Percentiles rank a stretch among this genome's conserved stretches.
phyloP scores from a whole-genome alignment of 345 rosid species.

The Citrus unshiu region DNA sequence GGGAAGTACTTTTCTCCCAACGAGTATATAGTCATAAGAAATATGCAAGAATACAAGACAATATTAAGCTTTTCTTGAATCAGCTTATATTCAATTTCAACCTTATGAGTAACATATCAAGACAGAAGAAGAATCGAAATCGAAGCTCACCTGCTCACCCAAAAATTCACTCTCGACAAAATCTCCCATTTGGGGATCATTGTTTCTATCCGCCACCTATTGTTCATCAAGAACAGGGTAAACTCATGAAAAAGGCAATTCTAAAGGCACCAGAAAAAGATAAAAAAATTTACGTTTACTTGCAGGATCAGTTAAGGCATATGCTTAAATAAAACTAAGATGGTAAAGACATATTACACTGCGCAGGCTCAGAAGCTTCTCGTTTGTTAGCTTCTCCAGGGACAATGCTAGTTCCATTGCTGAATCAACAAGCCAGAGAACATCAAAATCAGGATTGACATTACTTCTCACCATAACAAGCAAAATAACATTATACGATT shows the following conservation, averaged over 20 bases:
- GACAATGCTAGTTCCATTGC: slow-evolving; percentile 69
- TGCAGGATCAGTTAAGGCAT: neutral
- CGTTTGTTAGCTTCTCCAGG: slow-evolving; percentile 58
- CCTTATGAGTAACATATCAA: neutral
- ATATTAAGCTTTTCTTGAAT: neutral
- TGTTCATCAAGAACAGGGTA: neutral
- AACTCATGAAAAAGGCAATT: neutral
- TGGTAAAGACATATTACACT: slow-evolving; percentile 27
- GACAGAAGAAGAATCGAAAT: neutral
- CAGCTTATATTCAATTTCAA: neutral
- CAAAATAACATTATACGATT: neutral
- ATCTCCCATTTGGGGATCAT: slow-evolving; percentile 46
- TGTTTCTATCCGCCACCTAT: slow-evolving; percentile 46
- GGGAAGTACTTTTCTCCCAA: neutral
- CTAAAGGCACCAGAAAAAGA: neutral
- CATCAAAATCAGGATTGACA: neutral
- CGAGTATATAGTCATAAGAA: neutral
- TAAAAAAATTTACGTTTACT: neutral
- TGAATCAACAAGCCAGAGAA: slow-evolving; percentile 17
- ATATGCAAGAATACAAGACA: neutral
- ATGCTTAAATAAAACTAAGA: neutral
- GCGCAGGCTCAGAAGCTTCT: slow-evolving; percentile 50
- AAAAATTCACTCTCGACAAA: slow-evolving; percentile 45
- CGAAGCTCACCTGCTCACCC: slow-evolving; percentile 44
- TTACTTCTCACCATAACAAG: neutral